phyloP scores from a whole-genome alignment of 768 basidiomycete genomes.

The Phaffia australis region DNA sequence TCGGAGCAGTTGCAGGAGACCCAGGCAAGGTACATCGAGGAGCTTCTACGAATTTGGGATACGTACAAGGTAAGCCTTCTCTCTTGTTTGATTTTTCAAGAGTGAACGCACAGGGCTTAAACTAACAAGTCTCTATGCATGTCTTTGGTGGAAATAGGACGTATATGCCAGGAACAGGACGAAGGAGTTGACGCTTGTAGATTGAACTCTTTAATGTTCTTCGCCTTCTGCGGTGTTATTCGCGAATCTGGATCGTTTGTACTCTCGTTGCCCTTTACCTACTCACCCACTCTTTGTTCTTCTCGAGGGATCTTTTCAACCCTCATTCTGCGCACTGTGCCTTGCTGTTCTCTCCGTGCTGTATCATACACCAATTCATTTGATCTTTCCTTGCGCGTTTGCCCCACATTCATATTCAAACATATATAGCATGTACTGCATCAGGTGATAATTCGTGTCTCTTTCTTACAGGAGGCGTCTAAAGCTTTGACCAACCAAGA shows the following conservation, averaged over 20 bases:
- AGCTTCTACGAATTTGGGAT: constrained; percentile 88
- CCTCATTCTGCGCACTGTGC: too few relatives aligned
- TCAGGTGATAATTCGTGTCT: too few relatives aligned
- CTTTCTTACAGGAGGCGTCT: too few relatives aligned
- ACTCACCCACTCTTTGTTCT: too few relatives aligned
- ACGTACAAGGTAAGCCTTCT: constrained; percentile 54
- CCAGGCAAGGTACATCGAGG: constrained; percentile 80
- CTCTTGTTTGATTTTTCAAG: neutral
- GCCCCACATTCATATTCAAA: too few relatives aligned
- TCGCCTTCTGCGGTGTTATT: neutral
- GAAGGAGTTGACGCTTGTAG: constrained; percentile 39
- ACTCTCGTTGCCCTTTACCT: neutral
- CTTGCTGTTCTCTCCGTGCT: too few relatives aligned
- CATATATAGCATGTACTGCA: too few relatives aligned
- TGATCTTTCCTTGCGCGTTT: too few relatives aligned
- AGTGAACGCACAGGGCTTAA: neutral
- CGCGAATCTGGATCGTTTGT: neutral
- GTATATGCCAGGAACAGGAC: constrained; percentile 74
- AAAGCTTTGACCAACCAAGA: too few relatives aligned
- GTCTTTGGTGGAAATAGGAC: constrained; percentile 40
- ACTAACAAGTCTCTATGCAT: neutral
- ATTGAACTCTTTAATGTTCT: constrained; percentile 25
- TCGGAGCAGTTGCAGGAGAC: constrained; percentile 65
- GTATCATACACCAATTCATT: too few relatives aligned
- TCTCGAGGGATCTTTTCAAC: too few relatives aligned